Base-by-base conservation (phyloP, 768 basidiomycete species). In the Russula compacta region DNA sequence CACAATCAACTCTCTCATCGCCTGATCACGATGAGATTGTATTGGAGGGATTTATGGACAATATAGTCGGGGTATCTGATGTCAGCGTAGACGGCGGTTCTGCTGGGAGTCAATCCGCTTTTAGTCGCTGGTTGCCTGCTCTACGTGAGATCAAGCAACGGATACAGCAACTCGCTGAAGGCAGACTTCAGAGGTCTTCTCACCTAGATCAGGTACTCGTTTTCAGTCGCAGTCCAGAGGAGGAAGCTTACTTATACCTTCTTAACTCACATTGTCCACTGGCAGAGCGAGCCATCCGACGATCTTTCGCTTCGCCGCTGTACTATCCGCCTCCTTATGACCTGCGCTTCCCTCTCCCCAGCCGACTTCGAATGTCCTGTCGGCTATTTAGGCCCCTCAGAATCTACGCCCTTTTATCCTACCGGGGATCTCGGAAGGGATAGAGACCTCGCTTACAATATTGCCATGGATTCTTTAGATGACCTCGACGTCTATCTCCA, bases 311-410 rank as follows among this genome's bases (percentile, higher is more conserved):
- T 53, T 24, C 56, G 56, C 33, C 61, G 61, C 35, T 43, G 42
- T 35, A 46, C 6, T n/a, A n/a, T 49, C 52, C 61, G 46, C 46
- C 33, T 62, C 17, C 56, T 62, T 38, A 53, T 62, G 61, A 43
- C 39, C 33, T 24, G 36, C 17, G 61, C 61, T 9, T 62, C 56
- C 4, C 39, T 62, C 49, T 40, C 51, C 4, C 42, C 61, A 12
- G 51, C 56, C n/a, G 44, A 62, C 21, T 58, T 58, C 19, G 46
- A 39, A 12, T 42, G 56, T 17, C 44, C 56, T 35, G 39, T 57
- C 33, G 61, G 61, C 24, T 62, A 42, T 51, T 12, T 62, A 5
- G 52, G 56, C 6, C 46, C 46, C n/a, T 2, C 33, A 17, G 36
- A 33, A 11, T 43, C 40, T 6, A 46, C 44, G 11, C 44, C 40